Conservation (phyloP, 2,329 filamentous ascomycete species). For the Pyricularia pennisetigena region DNA sequence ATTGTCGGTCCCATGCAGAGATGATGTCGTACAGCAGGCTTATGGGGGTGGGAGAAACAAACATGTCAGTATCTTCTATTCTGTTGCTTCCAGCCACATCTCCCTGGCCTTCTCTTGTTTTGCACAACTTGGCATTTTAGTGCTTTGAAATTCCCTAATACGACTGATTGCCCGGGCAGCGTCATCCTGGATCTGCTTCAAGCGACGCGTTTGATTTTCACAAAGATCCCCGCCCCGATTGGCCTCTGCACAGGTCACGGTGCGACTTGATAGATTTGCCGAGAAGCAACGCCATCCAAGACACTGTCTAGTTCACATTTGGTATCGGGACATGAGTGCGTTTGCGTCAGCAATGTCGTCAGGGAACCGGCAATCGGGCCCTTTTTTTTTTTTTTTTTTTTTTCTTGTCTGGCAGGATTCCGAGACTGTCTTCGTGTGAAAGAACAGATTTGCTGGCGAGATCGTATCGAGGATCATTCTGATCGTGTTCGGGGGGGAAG, state of each 20-base stretch:
- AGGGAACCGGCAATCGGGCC: neutral
- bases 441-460: neutral
- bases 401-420: neutral
- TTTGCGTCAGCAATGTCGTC: neutral
- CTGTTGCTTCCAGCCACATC: too few species aligned
- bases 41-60: too few species aligned
- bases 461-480: neutral
- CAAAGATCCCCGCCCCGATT: neutral
- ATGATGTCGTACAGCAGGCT: too few species aligned
- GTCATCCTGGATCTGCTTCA: too few species aligned
- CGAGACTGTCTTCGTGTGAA: neutral
- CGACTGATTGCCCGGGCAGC: too few species aligned
- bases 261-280: neutral
- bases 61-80: too few species aligned
- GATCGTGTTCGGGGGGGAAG: neutral
- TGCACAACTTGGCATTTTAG: too few species aligned
- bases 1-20: too few species aligned
- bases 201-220: too few species aligned
- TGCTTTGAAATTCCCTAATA: too few species aligned
- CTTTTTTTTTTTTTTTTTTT: too few species aligned
- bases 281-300: neutral
- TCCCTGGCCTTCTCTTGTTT: too few species aligned
- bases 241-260: neutral
- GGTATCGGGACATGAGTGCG: neutral
- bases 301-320: neutral